Evolutionary conservation across 1,284 basidiomycete species (phyloP).

Genomic region (Cutaneotrichosporon dermatis): DNA sequence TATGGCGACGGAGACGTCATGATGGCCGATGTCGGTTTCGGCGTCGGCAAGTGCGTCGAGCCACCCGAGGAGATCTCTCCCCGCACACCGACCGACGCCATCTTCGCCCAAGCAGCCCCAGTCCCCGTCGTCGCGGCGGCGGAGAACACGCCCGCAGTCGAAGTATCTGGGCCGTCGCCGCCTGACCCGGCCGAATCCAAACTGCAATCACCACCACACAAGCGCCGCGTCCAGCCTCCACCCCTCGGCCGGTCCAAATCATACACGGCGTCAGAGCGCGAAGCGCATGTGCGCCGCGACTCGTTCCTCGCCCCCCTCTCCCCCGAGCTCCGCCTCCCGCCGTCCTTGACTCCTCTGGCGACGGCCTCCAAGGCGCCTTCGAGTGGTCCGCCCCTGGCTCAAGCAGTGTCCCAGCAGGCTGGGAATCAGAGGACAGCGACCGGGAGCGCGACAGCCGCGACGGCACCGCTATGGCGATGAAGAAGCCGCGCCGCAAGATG

Average conservation of each 20-base stretch:
- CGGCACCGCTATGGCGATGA: background rate
- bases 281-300: slow-evolving; percentile 2
- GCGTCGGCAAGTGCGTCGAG: too few species aligned
- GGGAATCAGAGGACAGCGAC: slow-evolving; percentile 18
- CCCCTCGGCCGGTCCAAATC: background rate
- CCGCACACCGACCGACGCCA: background rate
- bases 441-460: slow-evolving; percentile 2
- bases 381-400: background rate
- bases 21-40: too few species aligned
- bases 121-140: background rate
- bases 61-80: background rate
- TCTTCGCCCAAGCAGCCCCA: background rate
- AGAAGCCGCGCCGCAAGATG: background rate
- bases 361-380: slow-evolving; percentile 8
- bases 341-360: too few species aligned
- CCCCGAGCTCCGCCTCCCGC: too few species aligned
- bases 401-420: background rate
- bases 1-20: too few species aligned
- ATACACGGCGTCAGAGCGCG: background rate
- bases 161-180: background rate
- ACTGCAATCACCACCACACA: background rate
- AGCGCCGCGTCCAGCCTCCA: background rate
- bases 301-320: background rate
- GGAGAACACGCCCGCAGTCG: slow-evolving; percentile 1
- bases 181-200: background rate